A percentile compares a stretch with the other conserved stretches of the same genome.
These are phyloP conservation scores for Boletus vermiculosoides DNA, from an alignment of 768 basidiomycete species.

Conservation along the genomic window DNA sequence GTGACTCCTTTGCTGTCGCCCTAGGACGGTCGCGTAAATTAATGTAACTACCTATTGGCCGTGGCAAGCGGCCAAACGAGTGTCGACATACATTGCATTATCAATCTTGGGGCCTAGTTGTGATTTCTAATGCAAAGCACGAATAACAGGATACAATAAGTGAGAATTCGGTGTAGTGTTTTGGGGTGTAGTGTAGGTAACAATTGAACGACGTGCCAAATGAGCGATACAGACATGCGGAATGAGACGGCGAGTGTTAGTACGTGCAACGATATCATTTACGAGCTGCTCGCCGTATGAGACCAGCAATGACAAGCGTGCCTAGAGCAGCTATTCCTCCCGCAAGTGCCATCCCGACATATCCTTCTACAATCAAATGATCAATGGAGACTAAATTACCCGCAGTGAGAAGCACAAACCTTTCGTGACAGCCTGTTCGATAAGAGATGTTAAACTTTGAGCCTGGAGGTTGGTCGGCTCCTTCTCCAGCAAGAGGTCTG, in stretches of 20 bases:
- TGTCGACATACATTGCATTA: not conserved
- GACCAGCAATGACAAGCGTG: slow-evolving; percentile 66
- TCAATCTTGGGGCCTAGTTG: slow-evolving; percentile 13
- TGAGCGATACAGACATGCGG: slow-evolving; percentile 17
- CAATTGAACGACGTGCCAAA: slow-evolving; percentile 7
- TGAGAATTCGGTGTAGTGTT: slow-evolving; percentile 13
- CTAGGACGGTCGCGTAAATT: slow-evolving; percentile 27
- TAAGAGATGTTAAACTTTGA: slow-evolving; percentile 78
- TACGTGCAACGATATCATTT: slow-evolving; percentile 29
- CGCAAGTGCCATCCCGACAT: slow-evolving; percentile 95
- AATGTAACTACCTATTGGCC: slow-evolving; percentile 28
- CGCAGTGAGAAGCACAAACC: slow-evolving; percentile 46
- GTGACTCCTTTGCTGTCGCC: slow-evolving; percentile 14
- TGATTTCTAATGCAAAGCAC: slow-evolving; percentile 5
- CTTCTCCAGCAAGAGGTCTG: slow-evolving; percentile 83
- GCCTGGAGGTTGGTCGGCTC: slow-evolving; percentile 95
- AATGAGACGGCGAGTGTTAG: slow-evolving; percentile 16
- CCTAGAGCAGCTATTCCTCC: slow-evolving; percentile 89
- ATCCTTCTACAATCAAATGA: slow-evolving; percentile 67
- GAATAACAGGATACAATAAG: slow-evolving; percentile 29
- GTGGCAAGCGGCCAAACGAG: not conserved
- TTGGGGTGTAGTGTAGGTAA: slow-evolving; percentile 11
- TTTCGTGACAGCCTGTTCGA: slow-evolving; percentile 80
- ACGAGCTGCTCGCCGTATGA: slow-evolving; percentile 80
- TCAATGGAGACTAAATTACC: not conserved